Conservation (phyloP, 2,329 filamentous ascomycete species). For the Ophioceras dolichostomum region DNA sequence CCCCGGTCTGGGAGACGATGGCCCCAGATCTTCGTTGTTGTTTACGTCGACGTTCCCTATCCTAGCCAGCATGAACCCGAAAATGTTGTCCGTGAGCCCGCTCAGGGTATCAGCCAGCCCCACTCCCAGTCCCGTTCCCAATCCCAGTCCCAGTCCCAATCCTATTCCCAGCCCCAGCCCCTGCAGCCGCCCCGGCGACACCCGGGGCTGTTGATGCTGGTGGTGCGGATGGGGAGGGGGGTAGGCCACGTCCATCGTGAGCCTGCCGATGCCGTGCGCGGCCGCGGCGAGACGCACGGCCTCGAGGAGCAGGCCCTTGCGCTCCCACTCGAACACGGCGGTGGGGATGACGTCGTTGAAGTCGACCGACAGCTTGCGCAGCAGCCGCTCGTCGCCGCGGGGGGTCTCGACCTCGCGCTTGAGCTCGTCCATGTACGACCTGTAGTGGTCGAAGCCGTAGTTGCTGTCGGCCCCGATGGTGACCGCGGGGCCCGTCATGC, state of each 20-base stretch:
- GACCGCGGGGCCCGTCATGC: not conserved
- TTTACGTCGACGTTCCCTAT: no score
- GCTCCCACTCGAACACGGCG: not conserved
- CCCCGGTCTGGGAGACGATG: no score
- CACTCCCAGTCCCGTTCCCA: no score
- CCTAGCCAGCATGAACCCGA: no score
- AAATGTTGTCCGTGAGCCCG: no score
- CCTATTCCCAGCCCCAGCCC: no score
- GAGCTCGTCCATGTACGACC: not conserved
- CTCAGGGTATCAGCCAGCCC: no score
- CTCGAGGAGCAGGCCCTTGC: not conserved
- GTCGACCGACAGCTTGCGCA: slow-evolving; percentile 5
- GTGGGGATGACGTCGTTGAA: slow-evolving; percentile 3
- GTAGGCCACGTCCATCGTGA: not conserved
- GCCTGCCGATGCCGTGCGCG: not conserved
- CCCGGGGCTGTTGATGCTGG: not conserved
- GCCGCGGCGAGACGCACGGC: not conserved
- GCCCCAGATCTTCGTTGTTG: no score
- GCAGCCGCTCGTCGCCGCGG: not conserved
- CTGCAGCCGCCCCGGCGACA: not conserved
- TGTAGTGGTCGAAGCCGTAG: not conserved
- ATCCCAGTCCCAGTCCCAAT: no score
- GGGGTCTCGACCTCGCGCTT: not conserved
- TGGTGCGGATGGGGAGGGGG: not conserved
- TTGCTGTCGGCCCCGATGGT: not conserved